Base-by-base conservation (phyloP, 208 protist species). In the Crithidia acanthocephali region DNA sequence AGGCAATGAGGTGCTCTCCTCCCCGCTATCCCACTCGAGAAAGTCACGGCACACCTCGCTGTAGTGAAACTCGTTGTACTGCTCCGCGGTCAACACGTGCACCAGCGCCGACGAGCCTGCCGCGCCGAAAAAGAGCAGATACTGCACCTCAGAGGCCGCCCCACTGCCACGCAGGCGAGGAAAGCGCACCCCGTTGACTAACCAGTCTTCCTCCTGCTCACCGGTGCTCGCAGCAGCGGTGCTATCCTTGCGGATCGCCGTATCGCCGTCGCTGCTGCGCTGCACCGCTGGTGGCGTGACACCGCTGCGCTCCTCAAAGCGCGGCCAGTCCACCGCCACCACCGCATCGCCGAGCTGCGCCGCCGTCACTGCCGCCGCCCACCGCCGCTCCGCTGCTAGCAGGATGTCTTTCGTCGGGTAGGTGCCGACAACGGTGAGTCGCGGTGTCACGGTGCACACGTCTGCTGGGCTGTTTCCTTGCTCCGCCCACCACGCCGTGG, bases 51-150 rank as follows among this genome's bases (percentile, higher is more conserved):
- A 59, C 1, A 47, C 62, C 15, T 87, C 84, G 11, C 72, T 64
- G 79, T 84, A 85, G 74, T 95, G 88, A 58, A 84, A 88, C 20
- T 76, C 40, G 61, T 95, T 93, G 79, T 94, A 91, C 67, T 91
- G 74, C 33, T 90, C 73, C 10, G 92, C 73, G 13, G 72, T 76
- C 35, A 82, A 66, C 28, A 95, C 72, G 65, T 95, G 90, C 9
- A 90, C 42, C 18, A 86, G 75, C 30, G 90, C 69, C 7, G 77
- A 32, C 0, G 83, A 76, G 13, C 69, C 76, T 15, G 60, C 72
- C 10, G 83, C 74, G 6, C 90, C 90, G 22, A 95, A 55, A 74
- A 90, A 95, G 7, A 95, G 71, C 48, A 95, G 83, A 35, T 83
- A 80, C 63, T 95, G 90, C 16, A 93, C 78, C 16, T 50, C 60